These are phyloP conservation scores for Aspergillus egyptiacus DNA, from an alignment of 495 filamentous ascomycete species.

Conservation along the genomic window DNA sequence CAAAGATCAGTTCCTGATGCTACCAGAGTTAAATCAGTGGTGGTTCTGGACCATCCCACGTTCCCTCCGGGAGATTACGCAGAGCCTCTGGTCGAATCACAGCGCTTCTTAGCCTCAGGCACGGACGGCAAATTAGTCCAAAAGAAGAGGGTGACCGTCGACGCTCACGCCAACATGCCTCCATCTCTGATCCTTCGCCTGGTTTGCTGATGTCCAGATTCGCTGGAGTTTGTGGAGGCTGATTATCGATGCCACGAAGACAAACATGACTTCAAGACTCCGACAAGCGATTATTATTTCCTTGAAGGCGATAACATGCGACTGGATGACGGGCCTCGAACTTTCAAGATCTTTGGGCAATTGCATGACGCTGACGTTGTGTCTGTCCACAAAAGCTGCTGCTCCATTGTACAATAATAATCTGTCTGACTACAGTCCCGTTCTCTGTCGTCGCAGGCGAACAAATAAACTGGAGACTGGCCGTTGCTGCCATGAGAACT, in stretches of 20 bases:
- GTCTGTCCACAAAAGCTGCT: too few species aligned
- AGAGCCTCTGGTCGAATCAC: conserved; percentile 14
- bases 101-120: conserved; percentile 13
- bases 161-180: not conserved
- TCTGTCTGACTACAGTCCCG: too few species aligned
- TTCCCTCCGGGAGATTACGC: conserved; percentile 22
- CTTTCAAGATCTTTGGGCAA: too few species aligned
- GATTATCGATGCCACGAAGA: not conserved
- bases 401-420: too few species aligned
- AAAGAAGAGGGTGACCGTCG: conserved; percentile 3
- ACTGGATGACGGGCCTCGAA: too few species aligned
- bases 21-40: too few species aligned
- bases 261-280: not conserved
- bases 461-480: too few species aligned
- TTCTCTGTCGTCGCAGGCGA: too few species aligned
- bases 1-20: conserved; percentile 1
- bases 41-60: conserved; percentile 18
- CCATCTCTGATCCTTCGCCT: conserved; percentile 6
- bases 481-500: too few species aligned
- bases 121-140: conserved; percentile 11
- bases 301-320: not conserved
- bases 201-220: not conserved
- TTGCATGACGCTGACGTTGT: too few species aligned
- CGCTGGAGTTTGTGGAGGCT: conserved; percentile 3
- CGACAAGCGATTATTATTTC: not conserved